Conservation (phyloP, 345 rosid genomes). For the Erucastrum elatum region DNA sequence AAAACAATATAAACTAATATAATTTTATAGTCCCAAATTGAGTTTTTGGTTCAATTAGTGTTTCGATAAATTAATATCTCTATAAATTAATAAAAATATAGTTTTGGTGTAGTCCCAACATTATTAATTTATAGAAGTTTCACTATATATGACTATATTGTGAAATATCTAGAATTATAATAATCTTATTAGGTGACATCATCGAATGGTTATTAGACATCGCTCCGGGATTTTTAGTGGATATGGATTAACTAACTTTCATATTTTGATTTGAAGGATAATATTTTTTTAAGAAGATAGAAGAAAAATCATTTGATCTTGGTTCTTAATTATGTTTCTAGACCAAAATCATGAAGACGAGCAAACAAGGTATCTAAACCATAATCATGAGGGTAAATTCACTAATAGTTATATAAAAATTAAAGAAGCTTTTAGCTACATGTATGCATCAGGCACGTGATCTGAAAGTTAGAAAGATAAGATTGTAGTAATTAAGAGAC, state of each 20-base stretch:
- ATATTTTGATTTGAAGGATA: not conserved
- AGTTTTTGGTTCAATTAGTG: too few relatives aligned
- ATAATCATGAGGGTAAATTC: not conserved
- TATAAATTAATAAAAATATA: too few relatives aligned
- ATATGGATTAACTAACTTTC: not conserved
- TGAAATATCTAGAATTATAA: not conserved
- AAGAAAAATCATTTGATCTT: not conserved
- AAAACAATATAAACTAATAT: too few relatives aligned
- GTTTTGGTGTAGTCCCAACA: too few relatives aligned
- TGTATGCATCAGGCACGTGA: not conserved
- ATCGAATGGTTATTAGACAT: not conserved
- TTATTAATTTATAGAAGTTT: too few relatives aligned
- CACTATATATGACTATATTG: too few relatives aligned
- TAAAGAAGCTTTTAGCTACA: not conserved
- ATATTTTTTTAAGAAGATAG: not conserved
- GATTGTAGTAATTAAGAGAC: not conserved
- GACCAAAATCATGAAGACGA: not conserved
- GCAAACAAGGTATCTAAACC: not conserved
- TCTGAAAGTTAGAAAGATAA: not conserved
- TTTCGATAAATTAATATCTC: too few relatives aligned
- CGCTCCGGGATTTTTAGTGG: not conserved
- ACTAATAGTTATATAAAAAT: not conserved
- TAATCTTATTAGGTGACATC: not conserved
- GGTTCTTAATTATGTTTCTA: not conserved
- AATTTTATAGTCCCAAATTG: too few relatives aligned